A percentile compares a stretch with the other conserved stretches of the same genome.
Conservation (phyloP, 192 early-diverging fungal genomes). For the Pilaira anomala region DNA sequence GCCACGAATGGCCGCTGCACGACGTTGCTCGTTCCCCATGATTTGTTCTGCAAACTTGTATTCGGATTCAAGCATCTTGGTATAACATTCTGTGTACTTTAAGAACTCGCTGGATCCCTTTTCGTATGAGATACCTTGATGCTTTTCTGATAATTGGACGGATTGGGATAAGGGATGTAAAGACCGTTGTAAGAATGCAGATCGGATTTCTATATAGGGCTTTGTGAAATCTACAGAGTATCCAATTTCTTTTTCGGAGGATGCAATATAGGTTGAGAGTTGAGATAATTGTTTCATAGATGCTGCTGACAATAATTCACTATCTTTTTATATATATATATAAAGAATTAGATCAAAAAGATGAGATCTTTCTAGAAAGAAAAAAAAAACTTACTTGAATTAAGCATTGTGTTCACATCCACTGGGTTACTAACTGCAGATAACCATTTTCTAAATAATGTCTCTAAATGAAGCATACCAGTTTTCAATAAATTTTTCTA, state of each 20-base stretch:
- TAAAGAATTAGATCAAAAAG: background rate
- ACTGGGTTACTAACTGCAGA: conserved; percentile 39
- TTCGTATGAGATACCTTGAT: conserved; percentile 51
- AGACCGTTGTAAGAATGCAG: conserved; percentile 58
- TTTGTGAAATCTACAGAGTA: conserved; percentile 52
- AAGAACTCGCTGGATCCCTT: conserved; percentile 61
- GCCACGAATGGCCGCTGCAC: conserved; percentile 40
- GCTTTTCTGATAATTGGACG: conserved; percentile 48
- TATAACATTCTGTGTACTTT: conserved; percentile 53
- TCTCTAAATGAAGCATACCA: conserved; percentile 55
- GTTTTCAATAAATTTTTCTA: conserved; percentile 50
- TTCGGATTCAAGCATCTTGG: conserved; percentile 67
- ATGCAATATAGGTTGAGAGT: conserved; percentile 48
- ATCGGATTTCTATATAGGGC: conserved; percentile 68
- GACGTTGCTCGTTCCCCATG: conserved; percentile 50
- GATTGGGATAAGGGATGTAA: conserved; percentile 47
- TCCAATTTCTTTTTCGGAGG: conserved; percentile 46
- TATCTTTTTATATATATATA: background rate
- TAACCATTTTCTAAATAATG: conserved; percentile 53
- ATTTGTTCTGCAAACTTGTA: conserved; percentile 56
- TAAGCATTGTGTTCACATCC: conserved; percentile 30
- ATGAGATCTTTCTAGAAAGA: background rate
- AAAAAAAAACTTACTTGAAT: conserved; percentile 18
- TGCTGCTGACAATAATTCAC: conserved; percentile 17
- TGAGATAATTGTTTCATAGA: conserved; percentile 36